Conservation (phyloP, 495 filamentous ascomycete species). For the Podospora pseudopauciseta region DNA sequence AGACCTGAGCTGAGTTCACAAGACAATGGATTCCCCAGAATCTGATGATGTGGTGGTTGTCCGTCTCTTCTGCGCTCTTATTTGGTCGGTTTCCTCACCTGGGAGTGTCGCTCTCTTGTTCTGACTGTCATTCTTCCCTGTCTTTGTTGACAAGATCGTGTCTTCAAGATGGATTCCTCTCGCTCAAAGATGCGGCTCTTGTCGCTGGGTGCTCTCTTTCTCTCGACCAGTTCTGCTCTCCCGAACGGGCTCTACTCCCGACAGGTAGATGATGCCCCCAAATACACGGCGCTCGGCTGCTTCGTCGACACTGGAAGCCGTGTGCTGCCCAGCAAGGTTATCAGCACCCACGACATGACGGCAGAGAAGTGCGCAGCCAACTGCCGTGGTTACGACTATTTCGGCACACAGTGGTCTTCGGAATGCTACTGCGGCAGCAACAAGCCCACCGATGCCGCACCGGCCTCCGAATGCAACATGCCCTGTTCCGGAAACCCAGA, state of each 20-base stretch:
- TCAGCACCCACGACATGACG: conserved; percentile 9
- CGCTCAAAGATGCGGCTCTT: neutral
- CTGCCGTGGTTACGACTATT: conserved; percentile 10
- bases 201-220: neutral
- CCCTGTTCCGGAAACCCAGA: conserved; percentile 33
- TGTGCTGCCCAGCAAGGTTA: neutral
- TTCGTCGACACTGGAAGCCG: conserved; percentile 3
- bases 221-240: neutral
- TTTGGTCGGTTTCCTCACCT: neutral
- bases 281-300: conserved; percentile 1
- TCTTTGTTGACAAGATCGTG: neutral
- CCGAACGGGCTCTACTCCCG: neutral
- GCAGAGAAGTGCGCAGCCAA: conserved; percentile 8
- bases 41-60: neutral
- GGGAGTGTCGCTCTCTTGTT: neutral
- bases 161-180: neutral
- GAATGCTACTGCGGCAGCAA: conserved; percentile 12
- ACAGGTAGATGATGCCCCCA: neutral
- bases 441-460: conserved; percentile 6
- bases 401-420: conserved; percentile 8
- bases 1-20: neutral
- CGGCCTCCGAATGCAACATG: conserved; percentile 34
- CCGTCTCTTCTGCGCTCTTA: neutral
- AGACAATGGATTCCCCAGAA: neutral
- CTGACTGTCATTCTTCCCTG: neutral